Percentiles rank a stretch among this genome's conserved stretches.
Evolutionary conservation across 2,329 filamentous ascomycete species (phyloP).

Genomic region (Colletotrichum sp.): DNA sequence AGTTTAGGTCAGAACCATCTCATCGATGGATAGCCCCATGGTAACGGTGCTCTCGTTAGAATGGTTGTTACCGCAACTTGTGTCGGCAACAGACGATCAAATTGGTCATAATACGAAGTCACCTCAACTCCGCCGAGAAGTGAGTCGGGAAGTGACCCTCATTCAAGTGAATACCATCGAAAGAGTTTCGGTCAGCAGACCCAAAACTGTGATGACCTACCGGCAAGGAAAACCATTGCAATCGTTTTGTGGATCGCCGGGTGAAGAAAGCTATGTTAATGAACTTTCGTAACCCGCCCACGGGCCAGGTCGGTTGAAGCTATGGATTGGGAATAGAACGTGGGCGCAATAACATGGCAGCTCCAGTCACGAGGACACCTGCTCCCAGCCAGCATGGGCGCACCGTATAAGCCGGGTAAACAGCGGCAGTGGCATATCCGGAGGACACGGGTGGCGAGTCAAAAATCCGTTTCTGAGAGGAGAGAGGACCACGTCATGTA

Average conservation of each 20-base stretch:
- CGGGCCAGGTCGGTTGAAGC: neutral
- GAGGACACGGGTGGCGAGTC: slow-evolving; percentile 3
- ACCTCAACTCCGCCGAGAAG: neutral
- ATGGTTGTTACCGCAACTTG: neutral
- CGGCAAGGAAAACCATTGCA: neutral
- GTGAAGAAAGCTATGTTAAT: neutral
- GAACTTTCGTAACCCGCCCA: neutral
- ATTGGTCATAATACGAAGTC: neutral
- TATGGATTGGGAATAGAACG: neutral
- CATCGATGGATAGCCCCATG: neutral
- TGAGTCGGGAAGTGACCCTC: neutral
- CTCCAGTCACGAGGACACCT: neutral
- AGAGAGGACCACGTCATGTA: neutral
- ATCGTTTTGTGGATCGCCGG: neutral
- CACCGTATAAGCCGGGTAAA: neutral
- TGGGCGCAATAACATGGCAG: neutral
- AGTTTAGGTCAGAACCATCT: too few relatives aligned
- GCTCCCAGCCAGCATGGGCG: neutral
- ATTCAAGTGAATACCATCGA: too few relatives aligned
- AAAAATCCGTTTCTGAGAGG: neutral
- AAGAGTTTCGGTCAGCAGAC: neutral
- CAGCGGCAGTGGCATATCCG: neutral
- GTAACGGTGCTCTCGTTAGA: neutral
- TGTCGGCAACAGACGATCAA: neutral
- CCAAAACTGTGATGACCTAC: neutral